These are phyloP conservation scores for Physcia stellaris DNA, from an alignment of 495 filamentous ascomycete species.

Conservation along the genomic window DNA sequence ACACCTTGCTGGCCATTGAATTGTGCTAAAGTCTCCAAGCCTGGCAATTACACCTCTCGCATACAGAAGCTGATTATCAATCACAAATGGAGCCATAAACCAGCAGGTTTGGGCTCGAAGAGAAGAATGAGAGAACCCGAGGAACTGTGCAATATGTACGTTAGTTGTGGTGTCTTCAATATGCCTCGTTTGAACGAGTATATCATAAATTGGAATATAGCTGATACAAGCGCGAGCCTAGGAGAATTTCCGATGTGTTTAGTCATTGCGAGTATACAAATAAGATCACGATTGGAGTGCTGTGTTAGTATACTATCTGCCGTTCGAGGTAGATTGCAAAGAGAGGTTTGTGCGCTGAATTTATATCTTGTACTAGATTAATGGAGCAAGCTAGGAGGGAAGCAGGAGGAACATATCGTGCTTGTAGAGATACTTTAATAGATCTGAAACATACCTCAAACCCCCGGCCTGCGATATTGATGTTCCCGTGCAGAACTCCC, in stretches of 20 bases:
- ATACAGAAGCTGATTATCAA: conserved; percentile 27
- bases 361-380: too few species aligned
- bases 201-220: too few species aligned
- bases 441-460: conserved; percentile 26
- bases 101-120: conserved; percentile 51
- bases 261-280: too few species aligned
- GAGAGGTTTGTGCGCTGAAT: too few species aligned
- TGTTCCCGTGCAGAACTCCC: conserved; percentile 34
- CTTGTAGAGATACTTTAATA: background rate
- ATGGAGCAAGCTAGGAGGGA: too few species aligned
- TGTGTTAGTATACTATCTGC: too few species aligned
- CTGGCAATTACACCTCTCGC: conserved; percentile 38
- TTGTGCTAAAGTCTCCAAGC: conserved; percentile 51
- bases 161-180: background rate
- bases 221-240: too few species aligned
- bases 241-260: too few species aligned
- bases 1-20: conserved; percentile 56
- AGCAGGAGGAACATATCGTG: background rate
- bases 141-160: conserved; percentile 28
- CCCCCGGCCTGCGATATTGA: conserved; percentile 46
- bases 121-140: conserved; percentile 75
- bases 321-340: too few species aligned
- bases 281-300: too few species aligned
- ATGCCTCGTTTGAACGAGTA: too few species aligned
- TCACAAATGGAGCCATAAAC: conserved; percentile 55